Base-by-base conservation (phyloP, 2,329 filamentous ascomycete species). In the Tolypocladium tundrense region DNA sequence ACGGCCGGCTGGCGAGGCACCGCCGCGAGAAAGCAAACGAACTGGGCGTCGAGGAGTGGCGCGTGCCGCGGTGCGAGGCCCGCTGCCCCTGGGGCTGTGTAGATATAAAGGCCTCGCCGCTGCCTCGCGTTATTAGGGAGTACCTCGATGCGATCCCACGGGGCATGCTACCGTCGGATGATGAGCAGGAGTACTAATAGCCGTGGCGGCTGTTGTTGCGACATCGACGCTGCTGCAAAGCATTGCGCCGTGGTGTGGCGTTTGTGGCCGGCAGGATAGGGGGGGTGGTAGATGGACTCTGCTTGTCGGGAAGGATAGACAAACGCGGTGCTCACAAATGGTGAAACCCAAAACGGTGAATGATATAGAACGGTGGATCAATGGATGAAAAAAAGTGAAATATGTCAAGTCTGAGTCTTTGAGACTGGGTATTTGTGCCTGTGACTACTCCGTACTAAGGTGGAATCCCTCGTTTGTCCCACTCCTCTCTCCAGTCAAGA, bases 1-100 rank as follows among this genome's bases (percentile, higher is more conserved):
- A 71, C 45, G 61, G 62, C 39, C 59, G 52, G 53, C 43, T 65
- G 55, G 65, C 63, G 13, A 59, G 48, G 8, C 65, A 65, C n/a
- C 66, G 65, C 37, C 63, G 62, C 2, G 48, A 59, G 37, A 52
- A 55, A 4, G 60, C 63, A 1, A 50, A 10, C 3, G 48, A 60
- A n/a, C 58, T 59, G 27, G 58, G 58, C 0, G n/a, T 62, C 6
- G 48, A 59, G 6, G 10, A 40, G 3, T 50, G 62, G 52, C 45
- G 45, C 7, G 50, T 58, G 31, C 54, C 61, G 39, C 11, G 5
- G 4, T 63, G 61, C 45, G 33, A 55, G 0, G 42, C 19, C 3
- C 13, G 7, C 10, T 66, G 65, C 51, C 39, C 56, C 10, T 64
- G 60, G 59, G 59, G 54, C 2, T 65, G 64, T 37, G 21, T 9